phyloP scores from a whole-genome alignment of 768 basidiomycete species.

The Rhodotorula toruloides region DNA sequence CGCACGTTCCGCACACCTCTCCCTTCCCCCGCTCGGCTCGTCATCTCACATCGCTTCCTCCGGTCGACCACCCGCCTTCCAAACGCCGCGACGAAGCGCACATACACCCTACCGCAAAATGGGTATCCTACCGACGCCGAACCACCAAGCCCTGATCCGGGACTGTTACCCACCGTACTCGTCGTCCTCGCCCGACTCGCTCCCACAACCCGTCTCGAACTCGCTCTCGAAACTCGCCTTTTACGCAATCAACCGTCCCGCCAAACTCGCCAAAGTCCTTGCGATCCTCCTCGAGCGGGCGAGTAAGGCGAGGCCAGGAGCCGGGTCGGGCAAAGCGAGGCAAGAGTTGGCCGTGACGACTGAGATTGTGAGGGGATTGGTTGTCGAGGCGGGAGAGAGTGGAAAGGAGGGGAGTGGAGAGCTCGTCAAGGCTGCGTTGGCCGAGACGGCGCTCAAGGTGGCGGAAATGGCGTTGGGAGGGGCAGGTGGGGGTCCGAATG shows the following conservation, averaged over 20 bases:
- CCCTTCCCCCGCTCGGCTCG: too few relatives aligned
- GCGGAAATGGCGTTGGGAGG: conserved; percentile 29
- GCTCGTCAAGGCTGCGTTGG: conserved; percentile 24
- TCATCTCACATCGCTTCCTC: too few relatives aligned
- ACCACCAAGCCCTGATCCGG: conserved; percentile 27
- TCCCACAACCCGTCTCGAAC: conserved; percentile 27
- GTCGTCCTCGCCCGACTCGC: background rate
- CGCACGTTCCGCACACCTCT: too few relatives aligned
- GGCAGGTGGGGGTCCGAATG: background rate
- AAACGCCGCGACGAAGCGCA: background rate
- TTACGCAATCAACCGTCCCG: conserved; percentile 34
- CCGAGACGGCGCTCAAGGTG: conserved; percentile 20
- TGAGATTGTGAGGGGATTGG: conserved; percentile 18
- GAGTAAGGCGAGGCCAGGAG: background rate
- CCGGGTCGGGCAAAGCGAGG: background rate
- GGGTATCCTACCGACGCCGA: conserved; percentile 22
- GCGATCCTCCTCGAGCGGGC: conserved; percentile 22
- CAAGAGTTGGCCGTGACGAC: conserved; percentile 27
- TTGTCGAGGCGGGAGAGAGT: conserved; percentile 28
- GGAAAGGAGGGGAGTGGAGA: conserved; percentile 11
- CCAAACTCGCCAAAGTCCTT: conserved; percentile 37
- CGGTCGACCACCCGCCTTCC: too few relatives aligned
- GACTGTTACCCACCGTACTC: conserved; percentile 30
- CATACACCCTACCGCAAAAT: background rate
- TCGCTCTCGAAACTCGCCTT: conserved; percentile 30